phyloP scores from a whole-genome alignment of 257 asterid genomes.

The Euphrasia confusa region DNA sequence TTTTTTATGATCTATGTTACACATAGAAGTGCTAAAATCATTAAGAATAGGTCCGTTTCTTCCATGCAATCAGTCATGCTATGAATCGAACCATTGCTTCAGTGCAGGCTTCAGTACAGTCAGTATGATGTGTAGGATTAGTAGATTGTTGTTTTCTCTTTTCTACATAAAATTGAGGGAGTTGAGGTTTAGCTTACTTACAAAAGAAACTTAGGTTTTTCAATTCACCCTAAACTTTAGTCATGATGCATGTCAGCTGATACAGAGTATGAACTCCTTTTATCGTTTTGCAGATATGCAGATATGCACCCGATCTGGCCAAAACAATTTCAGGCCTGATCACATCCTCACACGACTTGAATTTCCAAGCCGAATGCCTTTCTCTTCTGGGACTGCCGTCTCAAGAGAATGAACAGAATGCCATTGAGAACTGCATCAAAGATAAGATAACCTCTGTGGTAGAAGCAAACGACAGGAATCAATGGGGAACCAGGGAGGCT shows the following conservation, averaged over 20 bases:
- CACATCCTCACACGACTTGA: conserved; percentile 55
- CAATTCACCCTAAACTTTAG: background rate
- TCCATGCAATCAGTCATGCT: no score
- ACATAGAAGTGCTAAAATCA: background rate
- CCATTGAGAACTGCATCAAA: conserved; percentile 56
- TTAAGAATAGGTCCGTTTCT: no score
- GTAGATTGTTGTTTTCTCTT: background rate
- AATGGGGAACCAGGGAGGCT: conserved; percentile 45
- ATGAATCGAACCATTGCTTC: no score
- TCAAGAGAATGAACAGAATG: conserved; percentile 30
- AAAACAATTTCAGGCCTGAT: conserved; percentile 67
- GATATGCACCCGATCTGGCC: conserved; percentile 88
- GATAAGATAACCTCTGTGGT: conserved; percentile 54
- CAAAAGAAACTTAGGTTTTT: no score
- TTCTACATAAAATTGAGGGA: background rate
- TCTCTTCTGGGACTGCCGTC: conserved; percentile 60
- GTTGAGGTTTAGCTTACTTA: no score
- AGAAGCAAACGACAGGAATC: conserved; percentile 41
- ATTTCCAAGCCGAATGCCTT: conserved; percentile 65
- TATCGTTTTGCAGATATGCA: conserved; percentile 43
- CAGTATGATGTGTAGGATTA: background rate
- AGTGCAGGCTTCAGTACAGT: no score
- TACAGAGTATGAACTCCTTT: background rate
- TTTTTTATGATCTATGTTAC: background rate
- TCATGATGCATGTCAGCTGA: background rate